Evolutionary conservation across 2,329 filamentous ascomycete genomes (phyloP).

Genomic region (Sclerotinia spermophila): DNA sequence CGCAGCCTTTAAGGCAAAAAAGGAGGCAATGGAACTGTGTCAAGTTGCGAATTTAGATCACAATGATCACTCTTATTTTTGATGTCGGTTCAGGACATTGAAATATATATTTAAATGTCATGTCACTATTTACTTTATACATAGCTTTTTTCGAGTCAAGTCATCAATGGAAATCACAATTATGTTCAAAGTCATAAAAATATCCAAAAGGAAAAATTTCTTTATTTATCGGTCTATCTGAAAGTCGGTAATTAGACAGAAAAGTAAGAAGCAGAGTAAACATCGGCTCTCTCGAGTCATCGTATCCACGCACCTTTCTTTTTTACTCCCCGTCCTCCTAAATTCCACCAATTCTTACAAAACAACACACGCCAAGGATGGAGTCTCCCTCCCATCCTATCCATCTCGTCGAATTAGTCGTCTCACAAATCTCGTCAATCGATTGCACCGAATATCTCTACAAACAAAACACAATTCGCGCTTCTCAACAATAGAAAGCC

Average conservation of each 20-base stretch:
- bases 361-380: neutral
- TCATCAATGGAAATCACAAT: neutral
- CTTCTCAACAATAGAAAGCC: neutral
- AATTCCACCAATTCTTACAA: neutral
- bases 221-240: neutral
- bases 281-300: neutral
- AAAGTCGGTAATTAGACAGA: neutral
- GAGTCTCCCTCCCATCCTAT: neutral
- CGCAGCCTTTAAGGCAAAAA: neutral
- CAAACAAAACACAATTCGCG: neutral
- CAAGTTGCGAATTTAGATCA: neutral
- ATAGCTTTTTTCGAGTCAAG: accelerated
- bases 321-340: neutral
- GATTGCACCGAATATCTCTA: neutral
- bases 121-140: neutral
- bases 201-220: neutral
- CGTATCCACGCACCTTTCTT: neutral
- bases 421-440: neutral
- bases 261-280: neutral
- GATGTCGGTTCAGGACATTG: accelerated
- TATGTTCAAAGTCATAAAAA: neutral
- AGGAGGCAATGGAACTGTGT: neutral
- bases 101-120: neutral
- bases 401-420: neutral
- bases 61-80: accelerated